These are phyloP conservation scores for Exidia glandulosa DNA, from an alignment of 768 basidiomycete species.

Conservation along the genomic window DNA sequence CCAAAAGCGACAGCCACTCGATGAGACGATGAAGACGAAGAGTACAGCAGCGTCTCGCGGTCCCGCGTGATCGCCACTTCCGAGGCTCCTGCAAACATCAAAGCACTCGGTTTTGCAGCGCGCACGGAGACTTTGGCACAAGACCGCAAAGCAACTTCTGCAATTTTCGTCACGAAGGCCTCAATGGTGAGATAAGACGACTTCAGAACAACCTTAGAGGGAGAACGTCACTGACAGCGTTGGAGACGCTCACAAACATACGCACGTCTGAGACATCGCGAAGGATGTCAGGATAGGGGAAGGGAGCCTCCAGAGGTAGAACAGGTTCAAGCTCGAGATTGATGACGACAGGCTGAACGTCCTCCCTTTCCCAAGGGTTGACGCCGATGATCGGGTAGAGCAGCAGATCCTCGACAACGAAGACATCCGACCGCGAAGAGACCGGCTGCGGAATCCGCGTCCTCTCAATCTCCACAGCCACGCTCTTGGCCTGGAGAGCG, in stretches of 20 bases:
- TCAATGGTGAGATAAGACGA: conserved; percentile 58
- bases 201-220: conserved; percentile 32
- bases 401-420: conserved; percentile 33
- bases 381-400: conserved; percentile 56
- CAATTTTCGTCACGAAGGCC: conserved; percentile 49
- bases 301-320: conserved; percentile 2
- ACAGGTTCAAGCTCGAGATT: conserved; percentile 31
- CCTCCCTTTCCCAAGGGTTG: conserved; percentile 50
- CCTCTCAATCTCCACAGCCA: conserved; percentile 30
- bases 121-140: conserved; percentile 36
- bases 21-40: conserved; percentile 12
- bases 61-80: conserved; percentile 48
- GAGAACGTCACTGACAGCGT: conserved; percentile 2
- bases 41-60: background rate
- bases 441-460: conserved; percentile 8
- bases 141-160: conserved; percentile 32
- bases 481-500: conserved; percentile 37
- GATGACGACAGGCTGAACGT: conserved; percentile 49
- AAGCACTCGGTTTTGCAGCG: conserved; percentile 61
- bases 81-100: conserved; percentile 55
- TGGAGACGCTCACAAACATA: conserved; percentile 1
- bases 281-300: conserved; percentile 34
- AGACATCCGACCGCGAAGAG: conserved; percentile 17
- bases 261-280: conserved; percentile 25
- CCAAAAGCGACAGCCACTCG: conserved; percentile 68